Evolutionary conservation across 2,329 filamentous ascomycete genomes (phyloP).

Genomic region (Fusarium proliferatum): DNA sequence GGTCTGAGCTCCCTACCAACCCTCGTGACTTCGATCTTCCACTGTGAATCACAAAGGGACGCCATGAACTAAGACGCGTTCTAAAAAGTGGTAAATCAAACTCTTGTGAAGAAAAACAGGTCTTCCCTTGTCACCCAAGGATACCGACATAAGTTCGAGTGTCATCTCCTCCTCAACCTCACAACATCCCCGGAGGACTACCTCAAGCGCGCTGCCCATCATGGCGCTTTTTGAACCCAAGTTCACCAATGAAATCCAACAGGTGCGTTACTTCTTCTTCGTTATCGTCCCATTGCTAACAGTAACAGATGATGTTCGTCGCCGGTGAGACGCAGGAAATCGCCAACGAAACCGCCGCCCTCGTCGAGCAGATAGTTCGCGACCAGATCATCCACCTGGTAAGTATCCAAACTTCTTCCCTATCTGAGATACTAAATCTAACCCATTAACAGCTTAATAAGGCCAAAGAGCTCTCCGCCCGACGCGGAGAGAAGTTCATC

Average conservation of each 20-base stretch:
- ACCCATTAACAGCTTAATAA: constrained; percentile 71
- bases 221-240: neutral
- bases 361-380: constrained; percentile 96
- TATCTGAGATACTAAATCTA: neutral
- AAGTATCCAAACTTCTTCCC: constrained; percentile 31
- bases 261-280: neutral
- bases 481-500: constrained; percentile 88
- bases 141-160: neutral
- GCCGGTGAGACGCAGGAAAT: constrained; percentile 27
- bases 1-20: neutral
- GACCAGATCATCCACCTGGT: constrained; percentile 95
- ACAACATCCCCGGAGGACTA: neutral
- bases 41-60: constrained; percentile 1
- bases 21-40: neutral
- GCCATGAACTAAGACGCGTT: neutral
- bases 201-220: neutral
- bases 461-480: constrained; percentile 88
- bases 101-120: rapidly evolving
- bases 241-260: constrained; percentile 23
- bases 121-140: neutral
- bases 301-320: constrained; percentile 33
- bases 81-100: neutral
- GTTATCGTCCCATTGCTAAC: rapidly evolving
- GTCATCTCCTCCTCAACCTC: neutral
- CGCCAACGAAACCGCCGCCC: constrained; percentile 85